These are phyloP conservation scores for Dendrostoma leiphaemia DNA, from an alignment of 2,329 filamentous ascomycete species.

Conservation along the genomic window DNA sequence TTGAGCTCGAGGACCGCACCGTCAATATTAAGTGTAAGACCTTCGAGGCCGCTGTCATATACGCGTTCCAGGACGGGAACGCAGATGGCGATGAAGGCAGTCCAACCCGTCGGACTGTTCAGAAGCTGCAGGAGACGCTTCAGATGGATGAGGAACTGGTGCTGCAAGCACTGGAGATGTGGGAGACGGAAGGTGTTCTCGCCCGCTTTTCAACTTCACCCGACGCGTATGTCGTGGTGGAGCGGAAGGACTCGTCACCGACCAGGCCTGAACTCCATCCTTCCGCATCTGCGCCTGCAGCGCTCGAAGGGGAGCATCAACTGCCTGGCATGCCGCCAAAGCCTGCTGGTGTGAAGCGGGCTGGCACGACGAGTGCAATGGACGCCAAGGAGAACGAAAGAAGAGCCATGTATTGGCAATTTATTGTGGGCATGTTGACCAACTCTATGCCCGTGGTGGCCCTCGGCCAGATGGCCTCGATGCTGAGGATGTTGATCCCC, in stretches of 20 bases:
- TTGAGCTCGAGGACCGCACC: slow-evolving; percentile 79
- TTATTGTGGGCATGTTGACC: slow-evolving; percentile 92
- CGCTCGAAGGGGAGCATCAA: slow-evolving; percentile 18
- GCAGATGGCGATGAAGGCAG: slow-evolving; percentile 25
- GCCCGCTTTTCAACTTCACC: slow-evolving; percentile 43
- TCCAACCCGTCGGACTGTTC: slow-evolving; percentile 43
- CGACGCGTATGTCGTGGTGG: slow-evolving; percentile 65
- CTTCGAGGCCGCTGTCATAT: slow-evolving; percentile 85
- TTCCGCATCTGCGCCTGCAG: slow-evolving; percentile 17
- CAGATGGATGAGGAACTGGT: slow-evolving; percentile 75
- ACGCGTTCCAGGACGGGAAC: slow-evolving; percentile 64
- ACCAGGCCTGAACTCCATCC: slow-evolving; percentile 16
- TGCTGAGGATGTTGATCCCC: slow-evolving; percentile 88
- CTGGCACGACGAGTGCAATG: slow-evolving; percentile 37
- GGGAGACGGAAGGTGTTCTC: slow-evolving; percentile 68
- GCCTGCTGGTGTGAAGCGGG: slow-evolving; percentile 21
- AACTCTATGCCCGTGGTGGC: slow-evolving; percentile 83
- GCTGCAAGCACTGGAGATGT: slow-evolving; percentile 65
- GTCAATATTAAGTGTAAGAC: slow-evolving; percentile 72
- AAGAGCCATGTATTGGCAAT: slow-evolving; percentile 77
- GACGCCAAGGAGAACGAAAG: slow-evolving; percentile 63
- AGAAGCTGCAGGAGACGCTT: slow-evolving; percentile 53
- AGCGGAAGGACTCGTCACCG: slow-evolving; percentile 36
- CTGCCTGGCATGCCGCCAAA: slow-evolving; percentile 14
- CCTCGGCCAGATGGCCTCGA: slow-evolving; percentile 79